A percentile compares a stretch with the other conserved stretches of the same genome.
Evolutionary conservation across 2,329 filamentous ascomycete genomes (phyloP).

Genomic region (Penicillium vulpinum): DNA sequence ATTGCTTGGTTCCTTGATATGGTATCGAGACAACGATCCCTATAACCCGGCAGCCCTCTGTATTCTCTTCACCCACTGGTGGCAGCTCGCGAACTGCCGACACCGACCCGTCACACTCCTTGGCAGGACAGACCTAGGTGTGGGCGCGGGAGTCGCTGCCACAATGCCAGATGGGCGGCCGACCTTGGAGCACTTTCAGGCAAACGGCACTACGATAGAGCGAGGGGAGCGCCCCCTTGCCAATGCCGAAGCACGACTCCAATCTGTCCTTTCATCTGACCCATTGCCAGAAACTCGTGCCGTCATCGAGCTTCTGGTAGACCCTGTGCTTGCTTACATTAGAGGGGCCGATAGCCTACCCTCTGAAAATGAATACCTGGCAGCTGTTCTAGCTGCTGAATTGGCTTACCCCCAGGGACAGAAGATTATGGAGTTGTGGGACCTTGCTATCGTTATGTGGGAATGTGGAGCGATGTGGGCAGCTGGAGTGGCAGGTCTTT

Average conservation of each 20-base stretch:
- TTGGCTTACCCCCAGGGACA: slow-evolving; percentile 13
- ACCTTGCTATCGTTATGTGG: slow-evolving; percentile 18
- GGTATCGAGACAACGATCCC: slow-evolving; percentile 17
- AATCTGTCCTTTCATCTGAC: slow-evolving; percentile 1
- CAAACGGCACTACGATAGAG: slow-evolving; percentile 9
- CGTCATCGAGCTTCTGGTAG: slow-evolving; percentile 10
- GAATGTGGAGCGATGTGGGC: slow-evolving; percentile 15
- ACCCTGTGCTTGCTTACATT: slow-evolving; percentile 12
- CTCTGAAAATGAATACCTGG: slow-evolving; percentile 12
- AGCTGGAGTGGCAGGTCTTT: slow-evolving; percentile 15
- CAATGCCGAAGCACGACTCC: slow-evolving; percentile 11
- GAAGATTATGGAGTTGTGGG: slow-evolving; percentile 16
- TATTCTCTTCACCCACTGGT: slow-evolving; percentile 16
- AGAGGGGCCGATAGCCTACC: slow-evolving; percentile 12
- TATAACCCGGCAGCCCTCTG: slow-evolving; percentile 17
- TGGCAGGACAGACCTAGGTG: slow-evolving; percentile 12
- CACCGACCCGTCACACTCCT: slow-evolving; percentile 12
- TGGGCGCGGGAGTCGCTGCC: slow-evolving; percentile 7
- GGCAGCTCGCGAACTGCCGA: slow-evolving; percentile 17
- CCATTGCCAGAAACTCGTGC: slow-evolving; percentile 9
- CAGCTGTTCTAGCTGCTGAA: slow-evolving; percentile 8
- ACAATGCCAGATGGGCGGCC: slow-evolving; percentile 12
- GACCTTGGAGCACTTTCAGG: slow-evolving; percentile 13
- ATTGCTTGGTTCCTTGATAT: slow-evolving; percentile 14
- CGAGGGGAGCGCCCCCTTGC: slow-evolving; percentile 10